Percentiles rank a stretch among this genome's conserved stretches.
phyloP scores from a whole-genome alignment of 352 stramenopile genomes.

The Pythium dissotocum region DNA sequence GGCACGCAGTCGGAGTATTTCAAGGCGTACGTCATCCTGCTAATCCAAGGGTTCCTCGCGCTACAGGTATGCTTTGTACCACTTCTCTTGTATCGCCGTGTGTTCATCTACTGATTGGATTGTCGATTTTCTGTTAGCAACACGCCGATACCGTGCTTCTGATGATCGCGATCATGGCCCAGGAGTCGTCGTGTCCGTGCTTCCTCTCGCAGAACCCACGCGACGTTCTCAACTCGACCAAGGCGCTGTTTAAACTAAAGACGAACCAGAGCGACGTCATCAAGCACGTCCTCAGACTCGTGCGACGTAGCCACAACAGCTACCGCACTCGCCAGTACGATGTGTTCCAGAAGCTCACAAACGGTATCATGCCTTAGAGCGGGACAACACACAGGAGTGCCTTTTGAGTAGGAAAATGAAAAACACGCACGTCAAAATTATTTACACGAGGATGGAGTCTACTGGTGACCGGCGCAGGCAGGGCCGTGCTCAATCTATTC shows the following conservation, averaged over 20 bases:
- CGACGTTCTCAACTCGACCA: slow-evolving; percentile 74
- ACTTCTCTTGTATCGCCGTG: neutral
- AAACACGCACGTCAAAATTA: slow-evolving; percentile 19
- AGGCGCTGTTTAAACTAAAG: slow-evolving; percentile 79
- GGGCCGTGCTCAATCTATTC: slow-evolving; percentile 1
- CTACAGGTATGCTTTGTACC: slow-evolving; percentile 79
- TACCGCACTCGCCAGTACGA: slow-evolving; percentile 91
- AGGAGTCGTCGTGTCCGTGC: slow-evolving; percentile 95
- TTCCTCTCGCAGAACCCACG: slow-evolving; percentile 87
- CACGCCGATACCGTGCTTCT: slow-evolving; percentile 93
- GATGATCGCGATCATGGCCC: slow-evolving; percentile 97
- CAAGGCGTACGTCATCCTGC: slow-evolving; percentile 96
- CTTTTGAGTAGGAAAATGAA: neutral
- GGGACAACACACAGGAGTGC: neutral
- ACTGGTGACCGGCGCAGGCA: neutral
- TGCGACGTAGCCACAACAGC: slow-evolving; percentile 89
- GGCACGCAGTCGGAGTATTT: slow-evolving; percentile 91
- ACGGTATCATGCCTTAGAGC: slow-evolving; percentile 82
- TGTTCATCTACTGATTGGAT: slow-evolving; percentile 10
- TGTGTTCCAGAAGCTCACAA: slow-evolving; percentile 91
- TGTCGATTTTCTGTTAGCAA: slow-evolving; percentile 44
- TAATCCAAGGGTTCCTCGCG: slow-evolving; percentile 97
- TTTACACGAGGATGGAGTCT: slow-evolving; percentile 18
- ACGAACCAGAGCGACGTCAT: slow-evolving; percentile 87
- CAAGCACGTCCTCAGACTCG: slow-evolving; percentile 88